Base-by-base conservation (phyloP, 495 filamentous ascomycete species). In the Sabuloglossum arenarium region DNA sequence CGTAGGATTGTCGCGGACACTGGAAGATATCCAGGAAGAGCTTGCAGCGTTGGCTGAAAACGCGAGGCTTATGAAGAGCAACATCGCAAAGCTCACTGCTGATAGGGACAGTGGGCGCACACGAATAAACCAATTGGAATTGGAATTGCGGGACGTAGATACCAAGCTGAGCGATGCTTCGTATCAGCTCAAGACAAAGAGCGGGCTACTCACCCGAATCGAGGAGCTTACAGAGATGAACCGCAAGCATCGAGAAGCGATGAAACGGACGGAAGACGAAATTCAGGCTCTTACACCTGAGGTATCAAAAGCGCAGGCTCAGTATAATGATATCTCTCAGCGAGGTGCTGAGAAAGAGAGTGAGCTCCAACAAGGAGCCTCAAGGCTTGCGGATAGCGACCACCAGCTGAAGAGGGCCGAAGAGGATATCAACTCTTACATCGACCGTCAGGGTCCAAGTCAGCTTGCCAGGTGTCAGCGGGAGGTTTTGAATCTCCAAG, bases 21-120 rank as follows among this genome's bases (percentile, higher is more conserved):
- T 87, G 19, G 83, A 95, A 53, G 85, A 94, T 59, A 86, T 97
- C 58, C 85, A 88, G 60, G 77, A 84, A 16, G 76, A 91, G 53
- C 78, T 86, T 55, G 75, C 78, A 23, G 65, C 70, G 28, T 74
- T 81, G 60, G 75, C 74, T n/a, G 86, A 88, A 58, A 78, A 84
- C 63, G 71, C 77, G 25, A 74, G 79, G 56, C 62, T 66, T n/a
- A 61, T 79, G 10, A 85, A 83, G 61, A 71, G 76, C 31, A 74
- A 70, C 28, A 74, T 88, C 14, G 63, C 71, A 16, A 83, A 80
- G 55, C 65, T 93, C 30, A 75, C 72, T 0, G 65, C 64, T 3
- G 86, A 94, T 14, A 82, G 77, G 60, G 87, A 96, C 30, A 76
- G 78, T 28, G 68, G 79, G n/a, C 79, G 77, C 54, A 75, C 74